Evolutionary conservation across 495 filamentous ascomycete genomes (phyloP), one percentile per base, ranked within the genome.

Genomic region (Wilcoxina mikolae): DNA sequence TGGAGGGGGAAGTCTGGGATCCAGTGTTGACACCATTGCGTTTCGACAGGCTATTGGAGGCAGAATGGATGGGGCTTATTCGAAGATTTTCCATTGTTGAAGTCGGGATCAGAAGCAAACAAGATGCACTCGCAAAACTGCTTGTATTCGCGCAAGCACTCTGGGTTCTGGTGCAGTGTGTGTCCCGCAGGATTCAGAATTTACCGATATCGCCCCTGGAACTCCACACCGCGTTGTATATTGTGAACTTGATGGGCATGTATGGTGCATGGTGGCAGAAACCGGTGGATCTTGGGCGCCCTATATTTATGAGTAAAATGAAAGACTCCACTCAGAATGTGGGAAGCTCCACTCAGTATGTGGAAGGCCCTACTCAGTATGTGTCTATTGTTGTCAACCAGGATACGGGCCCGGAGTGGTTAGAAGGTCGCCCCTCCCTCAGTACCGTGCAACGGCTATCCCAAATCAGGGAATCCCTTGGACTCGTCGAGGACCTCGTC

Each of bases 131-230:
- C 1, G 33, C 46, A n/a, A 42, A 43, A 25, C 33, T 51, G 9
- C 9, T 56, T 24, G 47, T 51, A 11, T 44, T 20, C 23, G 10
- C 15, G 2, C 54, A 56, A 27, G 55, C 35, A 5, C 5, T 46
- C 2, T 57, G 55, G 55, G 41, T 53, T 29, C 20, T 57, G 0
- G 15, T 57, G 10, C 55, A 53, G 23, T 51, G 48, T 23, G 4
- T 51, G 5, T 10, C 5, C 25, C 48, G 48, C 28, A 17, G 4
- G 5, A 17, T 31, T 10, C 7, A 17, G 3, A 18, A 38, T 17
- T 28, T 51, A n/a, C 28, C 25, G 3, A 23, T 51, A 4, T 10
- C 48, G 4, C 48, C 28, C 5, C 48, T 51, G 4, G 48, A 51
- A 22, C 31, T 51, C 3, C 4, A 33, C 27, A 51, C 48, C 12